Evolutionary conservation across 1,139 yeast genomes (phyloP).

Genomic region (Zygosaccharomyces sapae): DNA sequence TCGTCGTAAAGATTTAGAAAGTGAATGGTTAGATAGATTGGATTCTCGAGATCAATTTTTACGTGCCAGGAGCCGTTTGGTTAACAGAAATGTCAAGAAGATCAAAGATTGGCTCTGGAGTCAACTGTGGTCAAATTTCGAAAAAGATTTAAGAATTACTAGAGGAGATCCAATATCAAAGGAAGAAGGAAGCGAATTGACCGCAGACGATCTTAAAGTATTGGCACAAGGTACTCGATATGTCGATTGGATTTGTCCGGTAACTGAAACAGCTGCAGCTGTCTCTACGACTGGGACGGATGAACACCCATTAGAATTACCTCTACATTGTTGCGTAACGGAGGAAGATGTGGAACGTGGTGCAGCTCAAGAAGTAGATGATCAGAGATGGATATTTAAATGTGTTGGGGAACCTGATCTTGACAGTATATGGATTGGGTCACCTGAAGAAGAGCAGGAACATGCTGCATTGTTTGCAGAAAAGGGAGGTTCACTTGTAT

Average conservation of each 20-base stretch:
- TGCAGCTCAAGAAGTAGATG: slow-evolving; percentile 23
- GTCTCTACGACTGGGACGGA: neutral
- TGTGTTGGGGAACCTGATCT: slow-evolving; percentile 27
- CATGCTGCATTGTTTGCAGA: slow-evolving; percentile 24
- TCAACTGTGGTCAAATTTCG: slow-evolving; percentile 30
- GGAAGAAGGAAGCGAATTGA: slow-evolving; percentile 1
- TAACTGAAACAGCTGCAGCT: neutral
- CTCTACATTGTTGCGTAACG: slow-evolving; percentile 28
- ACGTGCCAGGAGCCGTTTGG: slow-evolving; percentile 25
- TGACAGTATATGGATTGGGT: slow-evolving; percentile 12
- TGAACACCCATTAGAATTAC: slow-evolving; percentile 24
- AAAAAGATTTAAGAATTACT: slow-evolving; percentile 24
- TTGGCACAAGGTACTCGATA: neutral
- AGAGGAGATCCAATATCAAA: slow-evolving; percentile 14
- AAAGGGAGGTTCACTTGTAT: slow-evolving; percentile 23
- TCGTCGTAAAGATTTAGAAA: slow-evolving; percentile 30
- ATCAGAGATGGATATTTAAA: slow-evolving; percentile 32
- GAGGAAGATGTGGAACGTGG: slow-evolving; percentile 25
- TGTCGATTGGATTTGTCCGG: neutral
- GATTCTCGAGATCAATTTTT: slow-evolving; percentile 31
- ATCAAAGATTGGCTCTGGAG: slow-evolving; percentile 32
- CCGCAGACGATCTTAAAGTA: slow-evolving; percentile 6
- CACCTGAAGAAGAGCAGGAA: slow-evolving; percentile 27
- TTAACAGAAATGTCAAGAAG: slow-evolving; percentile 25
- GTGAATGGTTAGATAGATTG: slow-evolving; percentile 30